phyloP scores from a whole-genome alignment of 2,329 filamentous ascomycete genomes.

The Pestalotiopsis sp. region DNA sequence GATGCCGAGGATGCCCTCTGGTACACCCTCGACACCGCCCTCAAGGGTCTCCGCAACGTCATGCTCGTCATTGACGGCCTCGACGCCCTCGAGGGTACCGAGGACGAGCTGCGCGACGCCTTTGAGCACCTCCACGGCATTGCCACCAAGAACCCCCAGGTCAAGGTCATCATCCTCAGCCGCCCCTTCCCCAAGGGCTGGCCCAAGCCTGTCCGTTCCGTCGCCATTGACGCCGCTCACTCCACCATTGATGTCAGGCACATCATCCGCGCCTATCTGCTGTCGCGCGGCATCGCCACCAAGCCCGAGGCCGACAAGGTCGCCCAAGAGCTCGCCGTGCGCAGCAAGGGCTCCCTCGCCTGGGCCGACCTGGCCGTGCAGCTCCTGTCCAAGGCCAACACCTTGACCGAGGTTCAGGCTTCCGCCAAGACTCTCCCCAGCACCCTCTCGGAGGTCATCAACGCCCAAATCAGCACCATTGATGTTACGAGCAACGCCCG shows the following conservation, averaged over 20 bases:
- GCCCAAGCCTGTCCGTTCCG: not conserved
- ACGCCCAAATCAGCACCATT: not conserved
- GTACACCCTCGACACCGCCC: not conserved
- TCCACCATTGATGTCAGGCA: not conserved
- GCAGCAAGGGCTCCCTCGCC: not conserved
- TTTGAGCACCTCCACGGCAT: not conserved
- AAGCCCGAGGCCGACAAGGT: not conserved
- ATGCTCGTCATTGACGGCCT: not conserved
- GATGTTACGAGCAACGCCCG: not conserved
- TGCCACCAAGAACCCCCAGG: not conserved
- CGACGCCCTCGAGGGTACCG: not conserved
- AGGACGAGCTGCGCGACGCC: not conserved
- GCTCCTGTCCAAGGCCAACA: not conserved
- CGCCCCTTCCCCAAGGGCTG: not conserved
- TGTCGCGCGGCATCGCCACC: not conserved
- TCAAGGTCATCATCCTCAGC: not conserved
- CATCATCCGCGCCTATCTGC: not conserved
- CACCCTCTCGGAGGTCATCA: not conserved
- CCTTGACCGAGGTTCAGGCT: not conserved
- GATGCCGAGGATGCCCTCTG: not conserved
- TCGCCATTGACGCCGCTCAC: not conserved
- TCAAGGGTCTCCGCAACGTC: not conserved
- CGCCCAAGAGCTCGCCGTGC: not conserved
- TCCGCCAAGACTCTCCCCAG: not conserved
- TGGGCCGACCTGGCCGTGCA: not conserved